Evolutionary conservation across 495 filamentous ascomycete genomes (phyloP).

Genomic region (Staphylotrichum longicolle): DNA sequence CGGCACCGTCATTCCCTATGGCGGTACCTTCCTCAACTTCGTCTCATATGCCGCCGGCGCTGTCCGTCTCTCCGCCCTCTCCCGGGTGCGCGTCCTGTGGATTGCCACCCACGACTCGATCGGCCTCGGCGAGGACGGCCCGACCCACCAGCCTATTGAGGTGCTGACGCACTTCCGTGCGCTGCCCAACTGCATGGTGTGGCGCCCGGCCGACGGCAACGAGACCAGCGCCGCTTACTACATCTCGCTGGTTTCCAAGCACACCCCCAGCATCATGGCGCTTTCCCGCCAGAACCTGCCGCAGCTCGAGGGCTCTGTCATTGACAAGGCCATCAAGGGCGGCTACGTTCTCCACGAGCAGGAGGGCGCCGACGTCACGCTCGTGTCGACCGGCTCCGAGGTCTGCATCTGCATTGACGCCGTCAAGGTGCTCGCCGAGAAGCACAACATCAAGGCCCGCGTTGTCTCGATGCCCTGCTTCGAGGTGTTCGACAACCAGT

Average conservation of each 20-base stretch:
- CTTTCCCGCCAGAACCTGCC: conserved; percentile 98
- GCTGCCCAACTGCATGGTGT: conserved; percentile 99
- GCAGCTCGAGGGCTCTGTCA: conserved; percentile 88
- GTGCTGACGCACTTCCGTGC: conserved; percentile 99
- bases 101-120: conserved; percentile 99
- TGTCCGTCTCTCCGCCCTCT: conserved; percentile 89
- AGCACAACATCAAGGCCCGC: conserved; percentile 83
- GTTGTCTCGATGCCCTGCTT: conserved; percentile 96
- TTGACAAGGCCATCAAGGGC: conserved; percentile 87
- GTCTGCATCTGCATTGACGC: conserved; percentile 91
- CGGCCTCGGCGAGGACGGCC: conserved; percentile 97
- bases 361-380: conserved; percentile 79
- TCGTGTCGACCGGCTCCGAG: conserved; percentile 95
- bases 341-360: conserved; percentile 87
- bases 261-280: conserved; percentile 88
- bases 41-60: conserved; percentile 97
- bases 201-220: conserved; percentile 98
- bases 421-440: conserved; percentile 83
- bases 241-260: conserved; percentile 82
- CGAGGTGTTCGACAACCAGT: conserved; percentile 93
- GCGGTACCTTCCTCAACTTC: conserved; percentile 99
- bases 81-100: conserved; percentile 89
- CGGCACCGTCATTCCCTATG: conserved; percentile 89
- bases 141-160: conserved; percentile 99
- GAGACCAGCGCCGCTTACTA: conserved; percentile 99